Conservation (phyloP, 2,329 filamentous ascomycete species). For the Ophiostoma triangulosporum region DNA sequence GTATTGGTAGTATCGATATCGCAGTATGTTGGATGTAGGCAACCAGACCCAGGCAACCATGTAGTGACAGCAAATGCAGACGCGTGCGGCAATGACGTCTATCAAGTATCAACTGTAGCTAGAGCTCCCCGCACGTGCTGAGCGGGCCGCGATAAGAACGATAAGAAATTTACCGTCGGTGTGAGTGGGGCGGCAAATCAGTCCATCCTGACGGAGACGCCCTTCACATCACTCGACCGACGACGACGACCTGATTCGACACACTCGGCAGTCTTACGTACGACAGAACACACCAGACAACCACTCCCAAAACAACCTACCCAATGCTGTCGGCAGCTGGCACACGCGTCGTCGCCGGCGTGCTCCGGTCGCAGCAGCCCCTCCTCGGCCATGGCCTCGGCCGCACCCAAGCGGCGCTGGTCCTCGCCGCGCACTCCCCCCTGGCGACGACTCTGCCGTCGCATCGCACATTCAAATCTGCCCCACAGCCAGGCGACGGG, state of each 20-base stretch:
- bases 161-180: constrained; percentile 1
- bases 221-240: not conserved
- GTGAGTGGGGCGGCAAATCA: constrained; percentile 4
- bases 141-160: not conserved
- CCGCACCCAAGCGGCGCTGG: not conserved
- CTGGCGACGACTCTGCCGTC: not conserved
- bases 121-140: constrained; percentile 1
- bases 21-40: not conserved
- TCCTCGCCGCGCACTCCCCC: constrained; percentile 1
- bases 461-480: constrained; percentile 24
- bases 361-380: constrained; percentile 7
- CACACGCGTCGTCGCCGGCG: constrained; percentile 7
- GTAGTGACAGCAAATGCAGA: not conserved
- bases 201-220: too few species aligned
- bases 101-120: too few species aligned
- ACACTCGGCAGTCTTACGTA: not conserved
- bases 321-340: constrained; percentile 12
- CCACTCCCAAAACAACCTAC: not conserved
- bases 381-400: constrained; percentile 1
- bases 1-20: not conserved
- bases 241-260: not conserved
- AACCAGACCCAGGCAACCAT: not conserved
- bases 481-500: constrained; percentile 45
- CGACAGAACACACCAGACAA: not conserved
- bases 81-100: constrained; percentile 6